phyloP scores from a whole-genome alignment of 2,329 filamentous ascomycete species.

The Ascosphaera pollenicola region DNA sequence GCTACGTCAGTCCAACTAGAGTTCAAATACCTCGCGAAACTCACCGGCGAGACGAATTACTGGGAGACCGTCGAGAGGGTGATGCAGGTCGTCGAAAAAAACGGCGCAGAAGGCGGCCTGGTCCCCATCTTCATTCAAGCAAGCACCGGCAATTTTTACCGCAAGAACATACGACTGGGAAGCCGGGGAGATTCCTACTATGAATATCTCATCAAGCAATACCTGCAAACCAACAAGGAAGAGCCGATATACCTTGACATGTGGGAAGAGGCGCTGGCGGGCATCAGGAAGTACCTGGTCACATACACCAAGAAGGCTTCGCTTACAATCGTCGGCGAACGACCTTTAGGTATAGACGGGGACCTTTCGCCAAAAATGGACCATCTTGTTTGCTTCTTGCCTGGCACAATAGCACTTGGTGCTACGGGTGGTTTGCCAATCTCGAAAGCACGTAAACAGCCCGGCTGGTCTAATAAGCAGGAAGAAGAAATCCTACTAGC shows the following conservation, averaged over 20 bases:
- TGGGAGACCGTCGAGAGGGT: constrained; percentile 85
- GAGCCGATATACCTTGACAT: constrained; percentile 75
- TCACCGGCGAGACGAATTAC: constrained; percentile 79
- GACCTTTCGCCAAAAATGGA: constrained; percentile 79
- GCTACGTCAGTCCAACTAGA: constrained; percentile 82
- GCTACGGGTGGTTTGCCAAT: constrained; percentile 62
- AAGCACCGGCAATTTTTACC: constrained; percentile 54
- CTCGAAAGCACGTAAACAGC: constrained; percentile 47
- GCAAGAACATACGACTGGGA: constrained; percentile 70
- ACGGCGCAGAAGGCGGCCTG: constrained; percentile 56
- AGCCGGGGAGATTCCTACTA: constrained; percentile 96
- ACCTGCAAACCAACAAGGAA: constrained; percentile 72
- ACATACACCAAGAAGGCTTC: constrained; percentile 64
- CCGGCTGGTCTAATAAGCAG: constrained; percentile 53
- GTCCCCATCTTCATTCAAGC: constrained; percentile 83
- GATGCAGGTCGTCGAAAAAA: constrained; percentile 75
- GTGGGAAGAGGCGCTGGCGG: constrained; percentile 71
- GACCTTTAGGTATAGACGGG: constrained; percentile 47
- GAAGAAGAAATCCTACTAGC: constrained; percentile 77
- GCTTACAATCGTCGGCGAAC: constrained; percentile 78
- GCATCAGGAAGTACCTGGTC: constrained; percentile 77
- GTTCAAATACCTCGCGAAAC: constrained; percentile 87
- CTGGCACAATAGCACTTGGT: constrained; percentile 78
- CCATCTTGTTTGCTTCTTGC: constrained; percentile 93
- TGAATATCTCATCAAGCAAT: constrained; percentile 97